Percentiles rank a stretch among this genome's conserved stretches.
phyloP scores from a whole-genome alignment of 2,329 filamentous ascomycete genomes.

The Aspergillus costaricaensis region DNA sequence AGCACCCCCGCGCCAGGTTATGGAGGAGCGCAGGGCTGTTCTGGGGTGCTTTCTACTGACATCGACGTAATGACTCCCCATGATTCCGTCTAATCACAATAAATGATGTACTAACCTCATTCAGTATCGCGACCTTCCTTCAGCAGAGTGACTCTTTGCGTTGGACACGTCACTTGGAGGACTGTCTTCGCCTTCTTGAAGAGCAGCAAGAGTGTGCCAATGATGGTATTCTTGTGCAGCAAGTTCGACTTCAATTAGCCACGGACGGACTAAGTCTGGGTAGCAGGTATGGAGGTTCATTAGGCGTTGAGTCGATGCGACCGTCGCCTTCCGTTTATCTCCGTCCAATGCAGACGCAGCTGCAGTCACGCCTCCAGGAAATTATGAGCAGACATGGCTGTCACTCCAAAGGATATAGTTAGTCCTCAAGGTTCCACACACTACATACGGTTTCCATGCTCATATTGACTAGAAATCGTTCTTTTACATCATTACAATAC shows the following conservation, averaged over 20 bases:
- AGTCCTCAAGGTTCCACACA: not conserved
- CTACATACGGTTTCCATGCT: not conserved
- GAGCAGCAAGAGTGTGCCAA: constrained; percentile 49
- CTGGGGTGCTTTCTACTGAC: constrained; percentile 53
- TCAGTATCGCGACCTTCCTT: constrained; percentile 47
- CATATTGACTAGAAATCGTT: not conserved
- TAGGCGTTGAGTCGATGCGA: not conserved
- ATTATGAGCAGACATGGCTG: not conserved
- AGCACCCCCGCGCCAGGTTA: constrained; percentile 30
- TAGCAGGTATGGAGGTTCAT: not conserved
- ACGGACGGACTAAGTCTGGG: constrained; percentile 7
- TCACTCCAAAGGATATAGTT: constrained; percentile 3
- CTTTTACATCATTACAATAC: constrained; percentile 12
- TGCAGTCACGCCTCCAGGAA: not conserved
- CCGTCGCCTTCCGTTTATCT: constrained; percentile 10
- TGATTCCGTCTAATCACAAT: too few species aligned
- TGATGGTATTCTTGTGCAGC: constrained; percentile 51
- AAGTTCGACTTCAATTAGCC: constrained; percentile 24
- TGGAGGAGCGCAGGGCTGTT: constrained; percentile 54
- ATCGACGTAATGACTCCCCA: constrained; percentile 33
- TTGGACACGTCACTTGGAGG: constrained; percentile 63
- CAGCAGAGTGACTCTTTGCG: constrained; percentile 54
- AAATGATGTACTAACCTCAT: constrained; percentile 1
- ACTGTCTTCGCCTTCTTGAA: constrained; percentile 53
- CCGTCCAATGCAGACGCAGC: constrained; percentile 10